phyloP scores from a whole-genome alignment of 192 early-diverging fungal species.

The Coemansia sp. region DNA sequence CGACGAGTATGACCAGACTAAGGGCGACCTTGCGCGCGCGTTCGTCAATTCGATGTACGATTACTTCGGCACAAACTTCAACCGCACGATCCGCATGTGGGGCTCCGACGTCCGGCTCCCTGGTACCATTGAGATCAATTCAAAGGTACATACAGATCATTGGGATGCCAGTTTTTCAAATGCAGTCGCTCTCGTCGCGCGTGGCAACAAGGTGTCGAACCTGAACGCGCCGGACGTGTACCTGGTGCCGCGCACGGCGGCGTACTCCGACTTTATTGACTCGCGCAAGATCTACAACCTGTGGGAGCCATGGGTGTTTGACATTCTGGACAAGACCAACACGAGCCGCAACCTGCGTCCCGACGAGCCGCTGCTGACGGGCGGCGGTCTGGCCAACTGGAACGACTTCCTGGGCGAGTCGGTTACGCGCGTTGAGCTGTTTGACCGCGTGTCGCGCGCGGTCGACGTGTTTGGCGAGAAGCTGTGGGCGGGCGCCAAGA shows the following conservation, averaged over 20 bases:
- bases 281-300: constrained; percentile 42
- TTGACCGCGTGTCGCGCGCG: constrained; percentile 39
- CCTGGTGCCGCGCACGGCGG: constrained; percentile 45
- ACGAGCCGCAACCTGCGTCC: constrained; percentile 36
- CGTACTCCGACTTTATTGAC: constrained; percentile 34
- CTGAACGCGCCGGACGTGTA: constrained; percentile 48
- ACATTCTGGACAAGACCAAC: constrained; percentile 40
- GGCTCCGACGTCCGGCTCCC: constrained; percentile 47
- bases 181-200: constrained; percentile 28
- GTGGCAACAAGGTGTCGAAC: constrained; percentile 46
- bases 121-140: constrained; percentile 43
- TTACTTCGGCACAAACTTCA: constrained; percentile 43
- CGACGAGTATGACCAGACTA: constrained; percentile 46
- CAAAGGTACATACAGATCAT: constrained; percentile 31
- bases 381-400: constrained; percentile 51
- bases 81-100: constrained; percentile 47
- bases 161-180: constrained; percentile 32
- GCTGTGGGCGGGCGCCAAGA: constrained; percentile 47
- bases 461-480: constrained; percentile 47
- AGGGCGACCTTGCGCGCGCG: constrained; percentile 39
- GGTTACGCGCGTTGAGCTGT: constrained; percentile 47
- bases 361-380: constrained; percentile 33
- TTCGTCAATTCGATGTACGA: constrained; percentile 46
- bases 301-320: constrained; percentile 47
- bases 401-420: constrained; percentile 47